phyloP scores from a whole-genome alignment of 1,284 basidiomycete genomes.

The Takashimella tepidaria region DNA sequence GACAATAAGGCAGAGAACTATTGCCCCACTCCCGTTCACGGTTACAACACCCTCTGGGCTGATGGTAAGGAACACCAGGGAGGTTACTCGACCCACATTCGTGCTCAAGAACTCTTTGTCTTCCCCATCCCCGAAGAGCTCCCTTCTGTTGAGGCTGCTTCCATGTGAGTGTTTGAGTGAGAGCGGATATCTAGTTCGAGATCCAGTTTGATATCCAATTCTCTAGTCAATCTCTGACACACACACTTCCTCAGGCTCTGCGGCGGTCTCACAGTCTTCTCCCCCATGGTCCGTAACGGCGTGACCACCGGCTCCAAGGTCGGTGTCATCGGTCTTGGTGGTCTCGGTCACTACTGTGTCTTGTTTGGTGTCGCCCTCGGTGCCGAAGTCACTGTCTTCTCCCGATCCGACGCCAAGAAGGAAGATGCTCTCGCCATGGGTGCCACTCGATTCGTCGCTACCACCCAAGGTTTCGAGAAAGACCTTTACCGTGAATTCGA shows the following conservation, averaged over 20 bases:
- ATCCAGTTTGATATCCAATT: slow-evolving; percentile 80
- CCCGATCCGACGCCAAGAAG: slow-evolving; percentile 59
- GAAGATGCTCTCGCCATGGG: slow-evolving; percentile 63
- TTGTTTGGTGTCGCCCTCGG: slow-evolving; percentile 59
- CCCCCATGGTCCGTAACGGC: slow-evolving; percentile 64
- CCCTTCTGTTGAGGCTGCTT: slow-evolving; percentile 54
- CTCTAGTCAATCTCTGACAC: slow-evolving; percentile 51
- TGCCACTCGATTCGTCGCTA: slow-evolving; percentile 54
- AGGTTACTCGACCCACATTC: slow-evolving; percentile 63
- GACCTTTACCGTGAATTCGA: slow-evolving; percentile 53
- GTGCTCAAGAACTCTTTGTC: slow-evolving; percentile 63
- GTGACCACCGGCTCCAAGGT: slow-evolving; percentile 58
- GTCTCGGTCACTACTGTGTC: slow-evolving; percentile 57
- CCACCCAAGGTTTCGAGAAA: slow-evolving; percentile 51
- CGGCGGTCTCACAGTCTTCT: slow-evolving; percentile 77
- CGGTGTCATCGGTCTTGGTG: slow-evolving; percentile 69
- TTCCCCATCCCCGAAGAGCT: slow-evolving; percentile 63
- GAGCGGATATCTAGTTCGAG: slow-evolving; percentile 80
- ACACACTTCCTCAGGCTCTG: slow-evolving; percentile 56
- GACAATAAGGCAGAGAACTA: slow-evolving; percentile 42
- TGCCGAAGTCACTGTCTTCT: slow-evolving; percentile 62
- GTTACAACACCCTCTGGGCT: slow-evolving; percentile 50
- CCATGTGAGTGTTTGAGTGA: slow-evolving; percentile 47
- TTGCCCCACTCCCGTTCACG: slow-evolving; percentile 46
- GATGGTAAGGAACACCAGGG: slow-evolving; percentile 53